These are phyloP conservation scores for Populus davidiana DNA, from an alignment of 345 rosid genomes.

Conservation along the genomic window DNA sequence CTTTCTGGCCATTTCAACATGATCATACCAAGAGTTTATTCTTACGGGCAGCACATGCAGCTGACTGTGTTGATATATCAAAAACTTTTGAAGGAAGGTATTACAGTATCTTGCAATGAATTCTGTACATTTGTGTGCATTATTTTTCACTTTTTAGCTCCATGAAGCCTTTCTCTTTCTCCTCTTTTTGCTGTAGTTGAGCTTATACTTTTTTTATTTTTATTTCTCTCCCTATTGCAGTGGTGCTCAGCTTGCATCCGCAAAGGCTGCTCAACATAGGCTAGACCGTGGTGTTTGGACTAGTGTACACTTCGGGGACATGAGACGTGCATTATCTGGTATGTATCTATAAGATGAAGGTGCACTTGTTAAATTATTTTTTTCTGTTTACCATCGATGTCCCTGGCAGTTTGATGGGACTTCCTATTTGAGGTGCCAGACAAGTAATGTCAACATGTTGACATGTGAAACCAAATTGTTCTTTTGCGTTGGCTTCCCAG, in stretches of 20 bases:
- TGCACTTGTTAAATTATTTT: neutral
- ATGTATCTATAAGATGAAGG: constrained; percentile 10
- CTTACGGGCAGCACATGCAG: constrained; percentile 55
- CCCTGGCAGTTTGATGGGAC: neutral
- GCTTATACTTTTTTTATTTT: neutral
- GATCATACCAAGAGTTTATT: constrained; percentile 49
- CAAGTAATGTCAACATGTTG: neutral
- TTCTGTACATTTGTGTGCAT: neutral
- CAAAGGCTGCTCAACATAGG: constrained; percentile 62
- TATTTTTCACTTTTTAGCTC: no score
- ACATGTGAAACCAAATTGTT: neutral
- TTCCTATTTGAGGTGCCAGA: neutral
- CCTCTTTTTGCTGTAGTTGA: neutral
- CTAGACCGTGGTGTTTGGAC: constrained; percentile 63
- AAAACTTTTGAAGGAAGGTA: constrained; percentile 43
- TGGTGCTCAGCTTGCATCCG: constrained; percentile 55
- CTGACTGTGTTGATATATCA: constrained; percentile 39
- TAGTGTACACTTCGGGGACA: constrained; percentile 49
- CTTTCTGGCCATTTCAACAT: constrained; percentile 70
- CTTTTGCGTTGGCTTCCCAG: neutral
- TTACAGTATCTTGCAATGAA: neutral
- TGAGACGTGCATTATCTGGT: constrained; percentile 58
- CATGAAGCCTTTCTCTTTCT: neutral
- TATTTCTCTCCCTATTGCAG: constrained; percentile 25
- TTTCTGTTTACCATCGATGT: neutral